Evolutionary conservation across 306 rosid species (phyloP), one percentile per base, ranked within the genome.

Genomic region (Cyclanthera cordifolia): DNA sequence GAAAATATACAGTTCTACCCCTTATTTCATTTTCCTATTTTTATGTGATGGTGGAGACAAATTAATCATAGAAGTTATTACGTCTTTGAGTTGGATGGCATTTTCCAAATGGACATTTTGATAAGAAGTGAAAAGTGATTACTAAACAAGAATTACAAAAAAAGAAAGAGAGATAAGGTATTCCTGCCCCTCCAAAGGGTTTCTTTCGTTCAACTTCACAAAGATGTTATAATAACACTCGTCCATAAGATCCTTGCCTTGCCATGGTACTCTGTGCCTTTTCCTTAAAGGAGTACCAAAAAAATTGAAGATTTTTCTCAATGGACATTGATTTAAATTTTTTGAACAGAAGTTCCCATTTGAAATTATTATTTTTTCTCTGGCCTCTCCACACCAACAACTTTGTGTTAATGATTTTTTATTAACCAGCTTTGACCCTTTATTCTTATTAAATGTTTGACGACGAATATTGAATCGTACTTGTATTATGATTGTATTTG

Each of bases 401-500:
- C 30, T 19, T 19, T 14, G 70, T 64, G 10, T 63, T 12, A 41
- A 0, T 63, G 39, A 46, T 60, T 61, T 20, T 61, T 19, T 61
- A 64, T 41, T 43, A 13, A 41, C 37, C 13, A 5, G 34, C 12
- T 64, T 63, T 8, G 3, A 17, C 37, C 21, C 28, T 13, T 64
- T 64, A 6, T 64, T 43, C 51, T 45, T 64, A 64, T 23, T 41
- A 1, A 64, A 21, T 64, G 53, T 64, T 61, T 37, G 20, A 43
- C 13, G 34, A 20, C 3, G 6, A 64, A 43, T 24, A 23, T 41
- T 53, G 0, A 21, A 7, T 64, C 3, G 48, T 65, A 65, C 30
- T 45, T 23, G 34, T 20, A 7, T 64, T 6, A 25, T 65, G 45
- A n/a, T 45, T 23, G 34, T 20, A 23, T 65, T 43, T 83, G 84